Conservation (phyloP, 1,284 basidiomycete species). For the Leccinum fallax region DNA sequence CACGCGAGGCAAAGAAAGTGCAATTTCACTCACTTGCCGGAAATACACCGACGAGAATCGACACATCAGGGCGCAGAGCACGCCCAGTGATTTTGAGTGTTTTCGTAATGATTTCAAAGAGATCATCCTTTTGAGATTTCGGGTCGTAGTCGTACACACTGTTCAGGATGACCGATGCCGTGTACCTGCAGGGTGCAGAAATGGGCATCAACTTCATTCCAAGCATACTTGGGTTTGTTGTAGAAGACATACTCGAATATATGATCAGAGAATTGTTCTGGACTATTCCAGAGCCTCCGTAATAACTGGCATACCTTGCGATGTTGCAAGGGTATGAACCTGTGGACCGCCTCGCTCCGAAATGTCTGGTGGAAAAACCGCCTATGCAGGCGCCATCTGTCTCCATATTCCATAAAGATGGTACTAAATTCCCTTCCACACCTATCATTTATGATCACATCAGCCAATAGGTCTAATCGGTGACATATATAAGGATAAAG, state of each 20-base stretch:
- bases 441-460: slow-evolving; percentile 34
- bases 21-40: slow-evolving; percentile 19
- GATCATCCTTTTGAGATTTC: slow-evolving; percentile 15
- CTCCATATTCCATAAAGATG: slow-evolving; percentile 40
- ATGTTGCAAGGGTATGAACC: slow-evolving; percentile 35
- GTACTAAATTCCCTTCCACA: slow-evolving; percentile 42
- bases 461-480: neutral
- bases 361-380: slow-evolving; percentile 42
- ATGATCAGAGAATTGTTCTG: slow-evolving; percentile 32
- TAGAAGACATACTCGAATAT: slow-evolving; percentile 23
- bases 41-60: slow-evolving; percentile 25
- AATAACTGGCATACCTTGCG: slow-evolving; percentile 38
- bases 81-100: slow-evolving; percentile 8
- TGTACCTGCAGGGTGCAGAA: slow-evolving; percentile 19
- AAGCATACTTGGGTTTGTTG: neutral
- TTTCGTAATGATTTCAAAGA: slow-evolving; percentile 13
- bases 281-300: slow-evolving; percentile 32
- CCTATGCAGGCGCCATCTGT: slow-evolving; percentile 44
- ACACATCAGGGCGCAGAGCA: slow-evolving; percentile 25
- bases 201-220: neutral
- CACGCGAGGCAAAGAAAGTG: too few relatives aligned
- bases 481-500: neutral
- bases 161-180: slow-evolving; percentile 29
- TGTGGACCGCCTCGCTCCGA: slow-evolving; percentile 24
- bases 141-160: slow-evolving; percentile 31